phyloP scores from a whole-genome alignment of 2,329 filamentous ascomycete genomes.

The Leptographium wingfieldii region DNA sequence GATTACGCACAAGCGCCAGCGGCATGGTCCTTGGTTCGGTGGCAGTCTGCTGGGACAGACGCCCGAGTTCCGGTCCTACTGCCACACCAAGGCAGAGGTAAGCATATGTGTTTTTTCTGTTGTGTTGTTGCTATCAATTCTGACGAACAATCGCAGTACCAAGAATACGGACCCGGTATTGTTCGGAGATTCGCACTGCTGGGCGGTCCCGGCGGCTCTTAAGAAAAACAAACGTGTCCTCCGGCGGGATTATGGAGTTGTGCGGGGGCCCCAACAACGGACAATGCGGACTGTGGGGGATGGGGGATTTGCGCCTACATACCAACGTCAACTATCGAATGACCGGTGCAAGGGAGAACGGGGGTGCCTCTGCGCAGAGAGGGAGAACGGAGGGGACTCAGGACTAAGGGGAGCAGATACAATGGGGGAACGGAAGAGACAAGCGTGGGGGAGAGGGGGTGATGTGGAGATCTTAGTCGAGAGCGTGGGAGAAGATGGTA shows the following conservation, averaged over 20 bases:
- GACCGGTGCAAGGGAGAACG: constrained; percentile 1
- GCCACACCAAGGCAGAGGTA: constrained; percentile 78
- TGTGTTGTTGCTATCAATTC: background rate
- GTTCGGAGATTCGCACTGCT: constrained; percentile 88
- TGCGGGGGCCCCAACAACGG: background rate
- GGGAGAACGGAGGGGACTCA: background rate
- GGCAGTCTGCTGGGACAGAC: constrained; percentile 93
- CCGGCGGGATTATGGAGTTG: background rate
- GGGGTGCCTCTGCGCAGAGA: background rate
- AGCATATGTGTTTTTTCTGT: constrained; percentile 13
- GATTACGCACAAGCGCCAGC: constrained; percentile 92
- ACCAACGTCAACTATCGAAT: background rate
- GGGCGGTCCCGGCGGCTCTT: constrained; percentile 79
- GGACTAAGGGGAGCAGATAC: background rate
- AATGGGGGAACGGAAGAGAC: background rate
- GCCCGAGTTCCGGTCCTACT: constrained; percentile 96
- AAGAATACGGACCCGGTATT: constrained; percentile 92
- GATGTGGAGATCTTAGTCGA: background rate
- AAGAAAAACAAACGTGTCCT: constrained; percentile 10
- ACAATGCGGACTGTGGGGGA: background rate
- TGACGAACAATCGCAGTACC: constrained; percentile 46
- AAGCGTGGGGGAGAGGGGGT: background rate
- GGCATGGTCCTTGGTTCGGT: constrained; percentile 97
- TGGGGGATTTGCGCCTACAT: background rate
- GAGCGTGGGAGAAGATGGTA: background rate